These are phyloP conservation scores for Cordia subcordata DNA, from an alignment of 257 asterid species.

Conservation along the genomic window DNA sequence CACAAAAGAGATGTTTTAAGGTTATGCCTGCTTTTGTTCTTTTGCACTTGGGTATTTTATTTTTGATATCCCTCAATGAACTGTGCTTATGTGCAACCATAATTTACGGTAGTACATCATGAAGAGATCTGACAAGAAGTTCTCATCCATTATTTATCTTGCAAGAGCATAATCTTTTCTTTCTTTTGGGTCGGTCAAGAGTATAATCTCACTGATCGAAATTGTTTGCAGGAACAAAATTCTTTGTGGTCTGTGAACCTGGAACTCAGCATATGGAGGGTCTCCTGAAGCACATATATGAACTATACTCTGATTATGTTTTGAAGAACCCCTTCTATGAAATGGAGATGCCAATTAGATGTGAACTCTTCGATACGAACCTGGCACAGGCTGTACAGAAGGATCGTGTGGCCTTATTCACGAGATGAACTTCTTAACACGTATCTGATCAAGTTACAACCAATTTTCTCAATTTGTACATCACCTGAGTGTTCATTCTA, in stretches of 20 bases:
- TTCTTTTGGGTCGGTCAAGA: too few relatives aligned
- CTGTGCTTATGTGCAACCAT: too few relatives aligned
- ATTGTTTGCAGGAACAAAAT: conserved; percentile 36
- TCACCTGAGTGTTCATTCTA: neutral
- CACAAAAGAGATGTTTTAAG: too few relatives aligned
- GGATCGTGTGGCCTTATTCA: conserved; percentile 60
- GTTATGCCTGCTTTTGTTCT: too few relatives aligned
- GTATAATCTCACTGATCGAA: neutral
- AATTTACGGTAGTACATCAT: neutral
- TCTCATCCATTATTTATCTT: neutral
- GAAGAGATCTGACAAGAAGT: neutral
- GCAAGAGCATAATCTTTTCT: neutral
- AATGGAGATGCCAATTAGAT: conserved; percentile 98
- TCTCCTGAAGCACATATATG: conserved; percentile 73
- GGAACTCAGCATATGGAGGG: conserved; percentile 70
- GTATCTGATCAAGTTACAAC: neutral
- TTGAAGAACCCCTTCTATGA: conserved; percentile 95
- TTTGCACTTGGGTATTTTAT: too few relatives aligned
- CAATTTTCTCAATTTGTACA: neutral
- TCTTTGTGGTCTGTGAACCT: conserved; percentile 87
- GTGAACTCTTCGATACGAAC: conserved; percentile 68
- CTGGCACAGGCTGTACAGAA: conserved; percentile 69
- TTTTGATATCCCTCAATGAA: too few relatives aligned
- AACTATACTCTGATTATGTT: conserved; percentile 82
- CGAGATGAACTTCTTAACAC: conserved; percentile 38